phyloP scores from a whole-genome alignment of 768 basidiomycete genomes.

The Termitomyces sp. region DNA sequence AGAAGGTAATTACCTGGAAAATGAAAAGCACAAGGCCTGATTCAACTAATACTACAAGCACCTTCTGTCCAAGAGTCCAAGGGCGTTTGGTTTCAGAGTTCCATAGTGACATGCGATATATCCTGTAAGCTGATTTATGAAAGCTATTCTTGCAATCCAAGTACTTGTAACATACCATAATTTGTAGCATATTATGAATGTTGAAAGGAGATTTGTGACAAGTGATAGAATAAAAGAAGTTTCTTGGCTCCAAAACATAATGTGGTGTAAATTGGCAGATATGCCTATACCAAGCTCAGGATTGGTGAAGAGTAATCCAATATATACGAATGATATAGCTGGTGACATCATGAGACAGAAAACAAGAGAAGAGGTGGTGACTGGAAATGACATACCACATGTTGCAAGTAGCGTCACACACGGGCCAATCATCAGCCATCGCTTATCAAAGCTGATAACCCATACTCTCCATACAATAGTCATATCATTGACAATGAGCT shows the following conservation, averaged over 20 bases:
- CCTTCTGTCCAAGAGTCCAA: neutral
- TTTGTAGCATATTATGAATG: neutral
- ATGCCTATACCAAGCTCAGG: neutral
- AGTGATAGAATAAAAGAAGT: neutral
- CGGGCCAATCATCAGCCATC: neutral
- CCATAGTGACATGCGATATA: neutral
- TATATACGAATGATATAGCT: neutral
- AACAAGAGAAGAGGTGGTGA: neutral
- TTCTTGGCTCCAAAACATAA: neutral
- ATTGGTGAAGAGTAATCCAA: neutral
- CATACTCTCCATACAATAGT: neutral
- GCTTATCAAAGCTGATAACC: neutral
- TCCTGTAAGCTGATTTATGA: neutral
- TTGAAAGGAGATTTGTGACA: neutral
- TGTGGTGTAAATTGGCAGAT: fast-evolving
- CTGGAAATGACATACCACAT: neutral
- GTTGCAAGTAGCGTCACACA: neutral
- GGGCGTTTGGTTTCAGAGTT: neutral
- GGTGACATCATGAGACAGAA: neutral
- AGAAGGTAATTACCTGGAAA: neutral
- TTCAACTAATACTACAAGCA: neutral
- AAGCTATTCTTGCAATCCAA: neutral
- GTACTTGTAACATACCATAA: neutral
- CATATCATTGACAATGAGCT: neutral
- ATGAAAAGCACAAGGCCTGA: neutral